Conservation (phyloP, 2,329 filamentous ascomycete species). For the Microdochium nivale region DNA sequence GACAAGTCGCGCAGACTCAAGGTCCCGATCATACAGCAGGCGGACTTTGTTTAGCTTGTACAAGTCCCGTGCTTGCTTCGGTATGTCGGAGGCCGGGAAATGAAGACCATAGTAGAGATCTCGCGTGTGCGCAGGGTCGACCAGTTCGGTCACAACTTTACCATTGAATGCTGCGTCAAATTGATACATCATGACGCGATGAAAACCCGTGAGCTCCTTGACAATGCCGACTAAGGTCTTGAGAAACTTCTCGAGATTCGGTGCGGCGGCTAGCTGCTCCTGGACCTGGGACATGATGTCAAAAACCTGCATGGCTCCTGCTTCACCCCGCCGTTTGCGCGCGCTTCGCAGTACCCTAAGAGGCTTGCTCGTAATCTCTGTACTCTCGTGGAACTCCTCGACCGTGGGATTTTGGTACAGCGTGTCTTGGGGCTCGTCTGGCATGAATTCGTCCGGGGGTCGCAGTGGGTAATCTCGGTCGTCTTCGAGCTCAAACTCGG, state of each 20-base stretch:
- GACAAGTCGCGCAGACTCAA: slow-evolving; percentile 71
- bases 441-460: slow-evolving; percentile 48
- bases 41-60: slow-evolving; percentile 88
- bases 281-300: slow-evolving; percentile 90
- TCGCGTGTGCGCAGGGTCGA: slow-evolving; percentile 69
- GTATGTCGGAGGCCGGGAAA: slow-evolving; percentile 83
- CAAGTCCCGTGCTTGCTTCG: slow-evolving; percentile 75
- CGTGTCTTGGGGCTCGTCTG: slow-evolving; percentile 63
- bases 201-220: slow-evolving; percentile 84
- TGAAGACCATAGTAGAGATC: slow-evolving; percentile 83
- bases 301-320: slow-evolving; percentile 81
- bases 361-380: slow-evolving; percentile 65
- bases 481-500: slow-evolving; percentile 83
- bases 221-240: slow-evolving; percentile 79
- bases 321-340: slow-evolving; percentile 66
- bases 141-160: slow-evolving; percentile 77
- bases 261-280: slow-evolving; percentile 69
- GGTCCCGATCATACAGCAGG: slow-evolving; percentile 76
- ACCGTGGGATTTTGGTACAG: slow-evolving; percentile 62
- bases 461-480: slow-evolving; percentile 61
- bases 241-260: slow-evolving; percentile 62
- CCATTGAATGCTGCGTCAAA: slow-evolving; percentile 80
- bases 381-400: slow-evolving; percentile 69
- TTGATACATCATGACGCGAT: slow-evolving; percentile 88
- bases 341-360: slow-evolving; percentile 69